Percentiles rank a stretch among this genome's conserved stretches.
phyloP scores from a whole-genome alignment of 176 grass and related monocot genomes.

The Metroxylon sagu region DNA sequence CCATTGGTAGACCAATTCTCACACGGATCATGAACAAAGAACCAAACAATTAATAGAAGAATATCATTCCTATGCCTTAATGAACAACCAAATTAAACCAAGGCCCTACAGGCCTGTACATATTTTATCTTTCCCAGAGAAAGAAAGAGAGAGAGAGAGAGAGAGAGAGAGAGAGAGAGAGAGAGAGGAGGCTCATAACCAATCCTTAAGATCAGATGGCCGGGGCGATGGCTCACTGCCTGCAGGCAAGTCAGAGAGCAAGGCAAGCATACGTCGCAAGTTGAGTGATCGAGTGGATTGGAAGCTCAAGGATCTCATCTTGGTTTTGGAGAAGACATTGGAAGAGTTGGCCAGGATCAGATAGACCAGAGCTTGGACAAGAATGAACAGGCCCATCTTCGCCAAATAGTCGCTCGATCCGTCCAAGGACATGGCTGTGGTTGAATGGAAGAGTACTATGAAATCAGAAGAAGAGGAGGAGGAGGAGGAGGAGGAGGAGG shows the following conservation, averaged over 20 bases:
- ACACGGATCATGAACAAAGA: no score
- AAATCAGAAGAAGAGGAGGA: no score
- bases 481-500: no score
- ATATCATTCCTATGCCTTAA: no score
- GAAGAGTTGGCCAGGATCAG: constrained; percentile 68
- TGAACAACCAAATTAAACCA: no score
- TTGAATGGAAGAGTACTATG: no score
- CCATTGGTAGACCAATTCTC: no score
- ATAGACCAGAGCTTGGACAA: constrained; percentile 71
- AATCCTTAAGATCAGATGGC: neutral
- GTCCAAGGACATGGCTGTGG: constrained; percentile 11
- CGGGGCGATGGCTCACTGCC: constrained; percentile 38
- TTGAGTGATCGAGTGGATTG: constrained; percentile 20
- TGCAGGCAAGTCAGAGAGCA: constrained; percentile 40
- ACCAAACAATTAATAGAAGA: no score
- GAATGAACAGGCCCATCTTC: constrained; percentile 48
- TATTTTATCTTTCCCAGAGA: no score
- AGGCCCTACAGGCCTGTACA: no score
- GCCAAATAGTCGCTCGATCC: constrained; percentile 21
- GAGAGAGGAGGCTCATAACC: neutral
- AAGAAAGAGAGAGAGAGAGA: no score
- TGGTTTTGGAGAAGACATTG: constrained; percentile 40
- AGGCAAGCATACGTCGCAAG: constrained; percentile 38
- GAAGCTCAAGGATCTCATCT: constrained; percentile 16
- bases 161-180: no score